Conservation (phyloP, 306 rosid species). For the Malus sylvestris region DNA sequence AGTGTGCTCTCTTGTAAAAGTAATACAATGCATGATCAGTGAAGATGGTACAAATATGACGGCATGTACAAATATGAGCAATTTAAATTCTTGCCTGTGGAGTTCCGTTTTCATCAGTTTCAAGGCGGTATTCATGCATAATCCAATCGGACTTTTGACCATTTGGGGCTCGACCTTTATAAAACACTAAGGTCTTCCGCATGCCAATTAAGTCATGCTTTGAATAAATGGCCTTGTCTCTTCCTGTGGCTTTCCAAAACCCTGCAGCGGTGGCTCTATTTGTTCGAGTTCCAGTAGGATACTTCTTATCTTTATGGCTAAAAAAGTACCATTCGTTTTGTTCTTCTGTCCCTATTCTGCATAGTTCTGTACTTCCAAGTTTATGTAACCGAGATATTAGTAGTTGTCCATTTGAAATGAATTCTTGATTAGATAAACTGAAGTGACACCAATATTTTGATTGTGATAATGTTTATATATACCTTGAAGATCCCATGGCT, state of each 20-base stretch:
- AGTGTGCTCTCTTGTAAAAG: neutral
- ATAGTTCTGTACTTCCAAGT: slow-evolving; percentile 40
- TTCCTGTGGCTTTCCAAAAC: slow-evolving; percentile 97
- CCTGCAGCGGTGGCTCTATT: slow-evolving; percentile 92
- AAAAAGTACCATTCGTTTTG: slow-evolving; percentile 88
- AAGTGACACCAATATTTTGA: neutral
- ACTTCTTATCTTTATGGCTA: slow-evolving; percentile 90
- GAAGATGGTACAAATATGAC: neutral
- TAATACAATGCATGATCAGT: neutral
- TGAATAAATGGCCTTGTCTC: slow-evolving; percentile 86
- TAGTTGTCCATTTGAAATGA: neutral
- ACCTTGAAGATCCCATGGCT: slow-evolving; percentile 99
- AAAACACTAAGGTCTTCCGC: slow-evolving; percentile 89
- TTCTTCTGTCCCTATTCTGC: slow-evolving; percentile 87
- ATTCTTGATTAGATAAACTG: neutral
- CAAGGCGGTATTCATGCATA: slow-evolving; percentile 91
- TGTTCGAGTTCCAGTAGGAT: slow-evolving; percentile 96
- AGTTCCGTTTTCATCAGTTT: slow-evolving; percentile 76
- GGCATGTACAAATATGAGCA: neutral
- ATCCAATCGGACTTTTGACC: slow-evolving; percentile 98
- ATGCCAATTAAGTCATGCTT: slow-evolving; percentile 79
- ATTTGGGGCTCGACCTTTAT: slow-evolving; percentile 91
- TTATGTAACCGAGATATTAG: neutral
- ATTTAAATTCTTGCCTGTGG: slow-evolving; percentile 56
- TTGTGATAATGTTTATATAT: neutral